A percentile compares a stretch with the other conserved stretches of the same genome.
Evolutionary conservation across 192 early-diverging fungal species (phyloP).

Genomic region (Coemansia sp.): DNA sequence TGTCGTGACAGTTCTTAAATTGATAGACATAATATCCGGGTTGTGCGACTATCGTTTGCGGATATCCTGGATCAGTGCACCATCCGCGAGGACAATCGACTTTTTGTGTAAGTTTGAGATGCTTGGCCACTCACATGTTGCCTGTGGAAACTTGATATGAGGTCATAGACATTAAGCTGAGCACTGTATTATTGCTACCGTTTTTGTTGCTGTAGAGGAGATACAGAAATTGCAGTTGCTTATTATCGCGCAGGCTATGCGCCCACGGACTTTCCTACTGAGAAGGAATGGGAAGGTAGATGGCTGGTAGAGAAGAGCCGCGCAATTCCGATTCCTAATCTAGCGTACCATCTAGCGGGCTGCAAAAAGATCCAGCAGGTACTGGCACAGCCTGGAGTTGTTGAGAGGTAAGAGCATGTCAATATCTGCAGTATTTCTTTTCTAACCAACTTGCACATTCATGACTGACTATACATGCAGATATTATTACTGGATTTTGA

Average conservation of each 20-base stretch:
- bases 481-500: background rate
- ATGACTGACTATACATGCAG: background rate
- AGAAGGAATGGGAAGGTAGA: conserved; percentile 89
- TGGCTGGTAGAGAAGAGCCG: conserved; percentile 78
- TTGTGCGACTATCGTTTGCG: conserved; percentile 46
- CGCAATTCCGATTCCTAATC: conserved; percentile 83
- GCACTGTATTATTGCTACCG: background rate
- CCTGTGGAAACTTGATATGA: background rate
- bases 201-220: conserved; percentile 51
- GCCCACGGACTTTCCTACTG: conserved; percentile 79
- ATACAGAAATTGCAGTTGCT: conserved; percentile 75
- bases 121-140: background rate
- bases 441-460: background rate
- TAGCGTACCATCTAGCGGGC: conserved; percentile 91
- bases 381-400: conserved; percentile 69
- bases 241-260: conserved; percentile 93
- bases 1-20: background rate
- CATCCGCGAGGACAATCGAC: conserved; percentile 58
- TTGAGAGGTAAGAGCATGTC: conserved; percentile 67
- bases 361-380: conserved; percentile 97
- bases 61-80: conserved; percentile 66
- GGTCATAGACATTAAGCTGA: background rate
- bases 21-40: conserved; percentile 32
- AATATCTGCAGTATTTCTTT: conserved; percentile 4
- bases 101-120: conserved; percentile 62